A percentile compares a stretch with the other conserved stretches of the same genome.
phyloP scores from a whole-genome alignment of 2,329 filamentous ascomycete genomes.

The Aspergillus sp. region DNA sequence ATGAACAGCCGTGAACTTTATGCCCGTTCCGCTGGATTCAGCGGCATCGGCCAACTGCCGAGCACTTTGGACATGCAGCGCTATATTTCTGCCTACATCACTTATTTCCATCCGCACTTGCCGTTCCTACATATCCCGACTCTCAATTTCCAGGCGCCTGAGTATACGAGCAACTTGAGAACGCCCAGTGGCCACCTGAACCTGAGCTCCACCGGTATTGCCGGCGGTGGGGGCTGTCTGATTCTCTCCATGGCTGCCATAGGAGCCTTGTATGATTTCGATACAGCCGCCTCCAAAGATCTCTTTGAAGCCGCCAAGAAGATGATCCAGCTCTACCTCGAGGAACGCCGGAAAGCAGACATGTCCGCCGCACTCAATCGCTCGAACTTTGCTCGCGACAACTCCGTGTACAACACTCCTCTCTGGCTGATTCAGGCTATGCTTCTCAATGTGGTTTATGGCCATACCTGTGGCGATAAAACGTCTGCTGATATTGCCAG shows the following conservation, averaged over 20 bases:
- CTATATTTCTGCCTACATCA: conserved; percentile 82
- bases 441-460: conserved; percentile 91
- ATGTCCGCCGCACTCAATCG: conserved; percentile 54
- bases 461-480: conserved; percentile 89
- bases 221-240: conserved; percentile 76
- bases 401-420: conserved; percentile 63
- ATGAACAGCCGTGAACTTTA: conserved; percentile 28
- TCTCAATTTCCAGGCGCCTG: conserved; percentile 74
- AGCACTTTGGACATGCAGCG: conserved; percentile 78
- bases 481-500: conserved; percentile 83
- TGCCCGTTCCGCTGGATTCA: conserved; percentile 24
- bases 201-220: conserved; percentile 45
- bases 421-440: conserved; percentile 95
- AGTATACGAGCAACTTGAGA: conserved; percentile 53
- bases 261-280: conserved; percentile 78
- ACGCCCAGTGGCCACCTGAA: conserved; percentile 45
- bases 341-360: conserved; percentile 80
- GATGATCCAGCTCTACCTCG: conserved; percentile 86
- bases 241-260: conserved; percentile 82
- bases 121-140: conserved; percentile 93
- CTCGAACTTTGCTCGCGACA: conserved; percentile 46
- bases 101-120: conserved; percentile 85
- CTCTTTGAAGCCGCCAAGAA: conserved; percentile 90
- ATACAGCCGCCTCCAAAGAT: conserved; percentile 68
- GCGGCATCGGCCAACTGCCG: conserved; percentile 52